These are phyloP conservation scores for Pleodorina starrii DNA, from an alignment of 139 green algal genomes.

Conservation along the genomic window DNA sequence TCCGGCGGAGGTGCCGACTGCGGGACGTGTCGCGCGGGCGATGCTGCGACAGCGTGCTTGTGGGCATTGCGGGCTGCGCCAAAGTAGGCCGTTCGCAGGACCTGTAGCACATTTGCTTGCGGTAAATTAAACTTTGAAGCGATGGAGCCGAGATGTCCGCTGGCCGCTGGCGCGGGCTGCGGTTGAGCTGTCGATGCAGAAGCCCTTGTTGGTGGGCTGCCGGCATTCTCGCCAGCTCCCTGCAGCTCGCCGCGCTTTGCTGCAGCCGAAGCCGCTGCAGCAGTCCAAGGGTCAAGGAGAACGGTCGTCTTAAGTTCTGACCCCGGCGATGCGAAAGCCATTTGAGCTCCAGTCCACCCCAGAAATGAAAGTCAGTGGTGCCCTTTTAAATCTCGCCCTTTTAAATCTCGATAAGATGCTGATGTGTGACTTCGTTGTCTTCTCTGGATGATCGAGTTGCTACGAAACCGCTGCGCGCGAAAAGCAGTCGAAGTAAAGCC, in stretches of 20 bases:
- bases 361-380: too few relatives aligned
- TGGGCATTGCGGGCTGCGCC: background rate
- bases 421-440: too few relatives aligned
- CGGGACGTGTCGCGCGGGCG: background rate
- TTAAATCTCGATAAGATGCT: too few relatives aligned
- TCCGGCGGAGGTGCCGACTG: background rate
- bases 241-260: background rate
- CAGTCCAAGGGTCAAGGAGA: constrained; percentile 23
- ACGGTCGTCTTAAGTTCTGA: background rate
- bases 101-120: background rate
- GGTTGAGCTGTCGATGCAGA: background rate
- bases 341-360: background rate
- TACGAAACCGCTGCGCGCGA: too few relatives aligned
- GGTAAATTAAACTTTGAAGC: constrained; percentile 23
- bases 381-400: too few relatives aligned
- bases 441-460: too few relatives aligned
- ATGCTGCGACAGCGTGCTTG: background rate
- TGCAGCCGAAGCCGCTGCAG: background rate
- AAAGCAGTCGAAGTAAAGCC: too few relatives aligned
- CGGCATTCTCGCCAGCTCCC: background rate
- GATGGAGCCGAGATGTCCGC: background rate
- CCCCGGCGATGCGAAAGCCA: background rate
- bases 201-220: background rate
- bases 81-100: constrained; percentile 8
- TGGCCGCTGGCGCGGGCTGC: background rate